Evolutionary conservation across 1,284 basidiomycete genomes (phyloP).

Genomic region (Dichomitus squalens): DNA sequence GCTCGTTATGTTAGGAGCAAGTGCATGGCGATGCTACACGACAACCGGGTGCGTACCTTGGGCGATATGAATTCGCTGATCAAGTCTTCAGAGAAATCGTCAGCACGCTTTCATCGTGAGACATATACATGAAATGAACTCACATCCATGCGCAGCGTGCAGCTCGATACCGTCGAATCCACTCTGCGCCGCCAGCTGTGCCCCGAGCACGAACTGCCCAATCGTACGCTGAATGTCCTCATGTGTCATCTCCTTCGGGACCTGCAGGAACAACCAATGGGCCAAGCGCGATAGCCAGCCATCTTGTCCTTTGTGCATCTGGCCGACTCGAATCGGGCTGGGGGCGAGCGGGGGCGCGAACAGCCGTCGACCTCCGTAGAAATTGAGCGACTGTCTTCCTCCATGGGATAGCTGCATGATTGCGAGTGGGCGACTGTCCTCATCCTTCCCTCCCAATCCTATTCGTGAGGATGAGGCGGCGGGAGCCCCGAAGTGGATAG

Average conservation of each 20-base stretch:
- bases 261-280: conserved; percentile 61
- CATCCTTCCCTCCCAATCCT: neutral
- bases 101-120: conserved; percentile 1
- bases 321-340: conserved; percentile 63
- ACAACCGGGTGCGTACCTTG: conserved; percentile 50
- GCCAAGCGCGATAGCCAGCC: conserved; percentile 40
- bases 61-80: conserved; percentile 85
- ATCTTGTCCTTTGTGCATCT: conserved; percentile 1
- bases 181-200: conserved; percentile 63
- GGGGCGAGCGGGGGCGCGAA: conserved; percentile 73
- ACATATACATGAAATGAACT: no score
- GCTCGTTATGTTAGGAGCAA: neutral
- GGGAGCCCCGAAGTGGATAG: conserved; percentile 46
- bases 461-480: neutral
- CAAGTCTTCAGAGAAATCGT: conserved; percentile 55
- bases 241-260: conserved; percentile 61
- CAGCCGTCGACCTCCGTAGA: conserved; percentile 67
- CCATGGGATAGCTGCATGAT: conserved; percentile 87
- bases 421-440: conserved; percentile 41
- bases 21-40: neutral
- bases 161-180: conserved; percentile 92
- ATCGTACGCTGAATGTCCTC: conserved; percentile 67
- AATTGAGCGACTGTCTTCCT: conserved; percentile 82
- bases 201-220: conserved; percentile 70
- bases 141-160: conserved; percentile 89